Conservation (phyloP, 176 grass and related monocot genomes). For the Triticum aestivum region IWGSC_CS_RefSeq_v2.1 NC_057795.1:272282005-272282504, state of each 20-base stretch:
- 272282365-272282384: neutral
- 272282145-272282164: conserved; percentile 11
- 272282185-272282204: conserved; percentile 6
- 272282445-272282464: conserved; percentile 84
- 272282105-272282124: neutral
- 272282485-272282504: conserved; percentile 93
- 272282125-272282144: neutral
- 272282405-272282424: neutral
- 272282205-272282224: conserved; percentile 10
- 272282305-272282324: conserved; percentile 4
- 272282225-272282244: conserved; percentile 8
- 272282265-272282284: conserved; percentile 1
- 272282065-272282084: neutral
- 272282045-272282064: neutral
- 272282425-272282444: conserved; percentile 23
- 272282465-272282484: conserved; percentile 74
- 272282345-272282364: neutral
- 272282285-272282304: conserved; percentile 3
- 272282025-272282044: neutral
- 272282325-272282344: conserved; percentile 10
- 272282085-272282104: conserved; percentile 3
- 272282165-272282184: neutral
- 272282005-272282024: conserved; percentile 2
- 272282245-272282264: conserved; percentile 8
- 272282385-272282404: conserved; percentile 2